phyloP scores from a whole-genome alignment of 169 alveolate species.

The Cryptosporidium viatorum region DNA sequence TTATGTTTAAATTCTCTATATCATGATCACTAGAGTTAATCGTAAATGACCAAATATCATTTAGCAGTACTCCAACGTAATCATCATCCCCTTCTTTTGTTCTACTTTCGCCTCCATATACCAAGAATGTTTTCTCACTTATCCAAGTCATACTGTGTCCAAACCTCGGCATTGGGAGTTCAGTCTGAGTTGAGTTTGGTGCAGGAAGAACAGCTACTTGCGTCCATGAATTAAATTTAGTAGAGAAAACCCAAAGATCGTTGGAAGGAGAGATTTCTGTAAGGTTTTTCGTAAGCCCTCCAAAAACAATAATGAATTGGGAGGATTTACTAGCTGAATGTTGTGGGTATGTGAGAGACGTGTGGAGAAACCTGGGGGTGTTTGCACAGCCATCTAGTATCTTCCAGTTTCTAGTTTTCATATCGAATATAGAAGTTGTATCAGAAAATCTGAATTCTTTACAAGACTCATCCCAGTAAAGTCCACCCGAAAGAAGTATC shows the following conservation, averaged over 20 bases:
- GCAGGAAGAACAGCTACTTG: slow-evolving; percentile 80
- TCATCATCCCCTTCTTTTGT: background rate
- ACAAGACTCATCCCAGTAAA: background rate
- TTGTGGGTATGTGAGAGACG: slow-evolving; percentile 45
- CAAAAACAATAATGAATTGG: slow-evolving; percentile 85
- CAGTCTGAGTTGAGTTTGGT: slow-evolving; percentile 80
- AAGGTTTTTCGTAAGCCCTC: slow-evolving; percentile 85
- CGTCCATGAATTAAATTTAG: slow-evolving; percentile 85
- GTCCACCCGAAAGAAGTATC: slow-evolving; percentile 48
- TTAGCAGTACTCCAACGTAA: slow-evolving; percentile 10
- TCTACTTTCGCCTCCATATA: slow-evolving; percentile 90
- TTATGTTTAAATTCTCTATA: slow-evolving; percentile 49
- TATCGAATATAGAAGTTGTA: slow-evolving; percentile 33
- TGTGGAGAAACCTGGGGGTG: slow-evolving; percentile 53
- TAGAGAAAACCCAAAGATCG: slow-evolving; percentile 89
- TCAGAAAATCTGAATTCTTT: slow-evolving; percentile 18
- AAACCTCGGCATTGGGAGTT: slow-evolving; percentile 87
- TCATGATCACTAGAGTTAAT: slow-evolving; percentile 37
- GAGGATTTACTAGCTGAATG: slow-evolving; percentile 76
- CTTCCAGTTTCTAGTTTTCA: slow-evolving; percentile 35
- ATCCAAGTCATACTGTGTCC: slow-evolving; percentile 90
- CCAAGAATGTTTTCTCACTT: slow-evolving; percentile 84
- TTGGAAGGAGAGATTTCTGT: slow-evolving; percentile 80
- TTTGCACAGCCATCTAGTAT: slow-evolving; percentile 11
- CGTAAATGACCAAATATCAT: slow-evolving; percentile 70